A percentile compares a stretch with the other conserved stretches of the same genome.
phyloP scores from a whole-genome alignment of 495 filamentous ascomycete species.

The Copromyces sp. region DNA sequence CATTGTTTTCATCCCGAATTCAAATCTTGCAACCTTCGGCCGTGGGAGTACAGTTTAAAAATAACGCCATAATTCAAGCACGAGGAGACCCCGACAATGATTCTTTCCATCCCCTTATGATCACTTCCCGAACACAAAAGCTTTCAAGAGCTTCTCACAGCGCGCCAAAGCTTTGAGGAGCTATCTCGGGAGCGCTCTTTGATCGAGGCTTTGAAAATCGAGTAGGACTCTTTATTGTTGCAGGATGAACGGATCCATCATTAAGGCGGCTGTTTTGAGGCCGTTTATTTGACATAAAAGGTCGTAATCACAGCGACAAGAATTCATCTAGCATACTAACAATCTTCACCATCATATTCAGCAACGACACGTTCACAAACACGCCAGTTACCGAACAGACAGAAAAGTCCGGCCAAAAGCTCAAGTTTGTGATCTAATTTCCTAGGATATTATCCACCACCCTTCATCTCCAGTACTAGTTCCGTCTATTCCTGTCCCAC shows the following conservation, averaged over 20 bases:
- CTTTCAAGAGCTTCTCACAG: neutral
- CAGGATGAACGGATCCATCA: neutral
- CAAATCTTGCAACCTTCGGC: neutral
- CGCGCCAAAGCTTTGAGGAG: neutral
- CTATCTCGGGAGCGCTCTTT: neutral
- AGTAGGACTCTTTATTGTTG: neutral
- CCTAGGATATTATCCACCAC: neutral
- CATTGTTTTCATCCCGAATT: neutral
- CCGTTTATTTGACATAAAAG: neutral
- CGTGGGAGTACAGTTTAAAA: neutral
- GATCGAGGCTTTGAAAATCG: neutral
- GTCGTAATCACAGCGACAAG: neutral
- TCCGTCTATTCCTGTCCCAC: neutral
- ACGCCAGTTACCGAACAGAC: neutral
- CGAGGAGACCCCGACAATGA: neutral
- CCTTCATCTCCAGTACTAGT: neutral
- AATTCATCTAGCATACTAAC: neutral
- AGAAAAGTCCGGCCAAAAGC: neutral
- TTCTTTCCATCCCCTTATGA: neutral
- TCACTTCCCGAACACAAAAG: neutral
- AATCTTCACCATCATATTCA: neutral
- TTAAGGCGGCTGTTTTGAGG: neutral
- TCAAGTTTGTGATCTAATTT: neutral
- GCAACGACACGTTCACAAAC: neutral
- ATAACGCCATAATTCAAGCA: neutral